Percentiles rank a stretch among this genome's conserved stretches.
Evolutionary conservation across 2,329 filamentous ascomycete genomes (phyloP).

Genomic region (Sordariomycetes sp.): DNA sequence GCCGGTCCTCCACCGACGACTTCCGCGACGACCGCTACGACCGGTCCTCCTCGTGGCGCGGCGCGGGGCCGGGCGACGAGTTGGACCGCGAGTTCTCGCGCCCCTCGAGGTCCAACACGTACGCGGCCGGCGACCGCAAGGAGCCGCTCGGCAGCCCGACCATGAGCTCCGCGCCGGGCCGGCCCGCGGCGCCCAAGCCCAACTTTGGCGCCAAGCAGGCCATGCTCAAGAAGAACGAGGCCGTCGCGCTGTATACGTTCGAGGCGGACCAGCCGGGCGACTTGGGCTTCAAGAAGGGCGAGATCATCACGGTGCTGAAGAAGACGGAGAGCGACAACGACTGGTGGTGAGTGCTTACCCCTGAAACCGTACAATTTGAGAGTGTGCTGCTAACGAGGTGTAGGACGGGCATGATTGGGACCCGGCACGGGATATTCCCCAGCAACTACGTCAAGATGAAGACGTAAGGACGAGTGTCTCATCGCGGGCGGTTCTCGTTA

Average conservation of each 20-base stretch:
- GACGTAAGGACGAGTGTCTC: constrained; percentile 19
- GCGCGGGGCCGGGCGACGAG: not conserved
- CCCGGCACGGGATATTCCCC: constrained; percentile 82
- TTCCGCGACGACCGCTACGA: not conserved
- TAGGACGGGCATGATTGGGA: constrained; percentile 80
- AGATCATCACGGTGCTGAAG: constrained; percentile 89
- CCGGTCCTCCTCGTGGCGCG: not conserved
- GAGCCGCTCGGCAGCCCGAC: constrained; percentile 1
- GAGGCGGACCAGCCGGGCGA: constrained; percentile 89
- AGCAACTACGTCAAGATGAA: constrained; percentile 64
- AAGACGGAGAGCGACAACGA: constrained; percentile 88
- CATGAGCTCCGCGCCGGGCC: constrained; percentile 43
- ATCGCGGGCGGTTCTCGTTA: constrained; percentile 7
- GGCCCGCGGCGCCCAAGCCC: constrained; percentile 82
- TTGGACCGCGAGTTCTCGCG: constrained; percentile 15
- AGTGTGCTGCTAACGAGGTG: not conserved
- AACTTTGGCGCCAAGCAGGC: constrained; percentile 53
- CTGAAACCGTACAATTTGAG: not conserved
- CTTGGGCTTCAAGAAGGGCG: constrained; percentile 92
- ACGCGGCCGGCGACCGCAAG: constrained; percentile 13
- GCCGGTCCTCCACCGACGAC: constrained; percentile 40
- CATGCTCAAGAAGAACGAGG: constrained; percentile 58
- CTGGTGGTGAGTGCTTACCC: constrained; percentile 59
- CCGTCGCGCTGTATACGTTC: constrained; percentile 84
- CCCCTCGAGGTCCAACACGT: constrained; percentile 36